Percentiles rank a stretch among this genome's conserved stretches.
These are phyloP conservation scores for Teratosphaeria epicoccoides DNA, from an alignment of 2,329 filamentous ascomycete species.

Conservation along the genomic window DNA sequence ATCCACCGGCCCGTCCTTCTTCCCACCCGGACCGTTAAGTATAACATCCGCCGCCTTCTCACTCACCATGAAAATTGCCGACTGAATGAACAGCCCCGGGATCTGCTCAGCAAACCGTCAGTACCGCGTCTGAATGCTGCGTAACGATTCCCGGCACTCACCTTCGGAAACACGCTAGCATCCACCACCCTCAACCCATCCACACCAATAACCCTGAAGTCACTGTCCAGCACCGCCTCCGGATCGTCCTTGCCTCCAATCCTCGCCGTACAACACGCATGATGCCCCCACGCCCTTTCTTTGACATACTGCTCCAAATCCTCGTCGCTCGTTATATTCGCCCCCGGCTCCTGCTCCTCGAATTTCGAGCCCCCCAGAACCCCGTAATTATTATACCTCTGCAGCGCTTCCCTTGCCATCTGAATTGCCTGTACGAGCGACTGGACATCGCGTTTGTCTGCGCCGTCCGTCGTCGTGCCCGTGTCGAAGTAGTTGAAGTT, in stretches of 20 bases:
- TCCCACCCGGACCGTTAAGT: no score
- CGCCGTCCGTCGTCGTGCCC: constrained; percentile 29
- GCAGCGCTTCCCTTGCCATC: constrained; percentile 13
- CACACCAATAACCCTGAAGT: constrained; percentile 1
- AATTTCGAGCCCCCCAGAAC: constrained; percentile 26
- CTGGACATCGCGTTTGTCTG: not conserved
- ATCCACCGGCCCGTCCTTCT: no score
- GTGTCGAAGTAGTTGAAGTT: constrained; percentile 50
- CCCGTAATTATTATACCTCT: constrained; percentile 32
- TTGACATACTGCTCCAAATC: not conserved
- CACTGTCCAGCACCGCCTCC: constrained; percentile 1
- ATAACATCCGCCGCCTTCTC: constrained; percentile 55
- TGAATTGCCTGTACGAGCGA: constrained; percentile 30
- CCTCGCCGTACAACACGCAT: constrained; percentile 44
- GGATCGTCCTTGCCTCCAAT: constrained; percentile 36
- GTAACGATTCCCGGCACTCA: not conserved
- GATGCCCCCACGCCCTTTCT: constrained; percentile 29
- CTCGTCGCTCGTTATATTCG: not conserved
- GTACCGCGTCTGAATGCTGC: not conserved
- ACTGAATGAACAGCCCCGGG: constrained; percentile 44
- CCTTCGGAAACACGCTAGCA: constrained; percentile 34
- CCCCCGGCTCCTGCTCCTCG: constrained; percentile 10
- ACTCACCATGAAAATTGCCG: constrained; percentile 45
- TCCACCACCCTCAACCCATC: constrained; percentile 3
- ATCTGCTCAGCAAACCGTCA: constrained; percentile 21